A percentile compares a stretch with the other conserved stretches of the same genome.
These are phyloP conservation scores for Vaccinium darrowii DNA, from an alignment of 148 eudicot species.

Conservation along the genomic window DNA sequence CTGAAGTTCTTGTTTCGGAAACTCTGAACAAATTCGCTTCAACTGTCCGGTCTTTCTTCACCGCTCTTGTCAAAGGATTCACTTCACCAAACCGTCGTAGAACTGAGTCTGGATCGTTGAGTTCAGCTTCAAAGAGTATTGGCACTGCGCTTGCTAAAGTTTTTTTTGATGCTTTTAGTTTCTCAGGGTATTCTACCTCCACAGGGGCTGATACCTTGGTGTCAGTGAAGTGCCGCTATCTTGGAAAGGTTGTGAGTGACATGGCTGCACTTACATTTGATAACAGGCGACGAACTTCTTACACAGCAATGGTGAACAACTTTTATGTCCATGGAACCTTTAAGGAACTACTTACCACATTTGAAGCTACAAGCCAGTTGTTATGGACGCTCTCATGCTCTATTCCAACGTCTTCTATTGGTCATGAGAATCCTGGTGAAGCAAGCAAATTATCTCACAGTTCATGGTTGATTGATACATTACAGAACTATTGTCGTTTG, in stretches of 20 bases:
- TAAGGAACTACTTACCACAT: conserved; percentile 88
- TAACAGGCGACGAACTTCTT: conserved; percentile 71
- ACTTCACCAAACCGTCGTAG: conserved; percentile 89
- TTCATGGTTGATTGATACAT: conserved; percentile 82
- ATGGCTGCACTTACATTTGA: conserved; percentile 82
- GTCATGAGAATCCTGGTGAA: conserved; percentile 41
- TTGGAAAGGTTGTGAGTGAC: conserved; percentile 93
- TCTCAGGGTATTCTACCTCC: conserved; percentile 61
- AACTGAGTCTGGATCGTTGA: conserved; percentile 72
- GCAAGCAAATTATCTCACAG: conserved; percentile 57
- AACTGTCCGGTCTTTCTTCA: conserved; percentile 71
- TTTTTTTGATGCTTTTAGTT: conserved; percentile 76
- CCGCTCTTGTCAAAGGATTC: conserved; percentile 83
- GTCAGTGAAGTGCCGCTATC: conserved; percentile 85
- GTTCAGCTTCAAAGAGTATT: conserved; percentile 81
- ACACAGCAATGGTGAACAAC: conserved; percentile 76
- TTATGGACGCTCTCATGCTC: conserved; percentile 73
- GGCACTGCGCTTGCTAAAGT: conserved; percentile 80
- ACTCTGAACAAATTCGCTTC: conserved; percentile 70
- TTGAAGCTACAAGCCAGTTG: conserved; percentile 96
- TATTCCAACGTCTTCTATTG: conserved; percentile 41
- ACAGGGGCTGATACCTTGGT: conserved; percentile 50
- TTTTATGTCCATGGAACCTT: conserved; percentile 92
- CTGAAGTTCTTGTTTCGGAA: conserved; percentile 72
- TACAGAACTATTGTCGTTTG: conserved; percentile 77